Conservation (phyloP, 2,329 filamentous ascomycete genomes). For the Cercospora sp. region DNA sequence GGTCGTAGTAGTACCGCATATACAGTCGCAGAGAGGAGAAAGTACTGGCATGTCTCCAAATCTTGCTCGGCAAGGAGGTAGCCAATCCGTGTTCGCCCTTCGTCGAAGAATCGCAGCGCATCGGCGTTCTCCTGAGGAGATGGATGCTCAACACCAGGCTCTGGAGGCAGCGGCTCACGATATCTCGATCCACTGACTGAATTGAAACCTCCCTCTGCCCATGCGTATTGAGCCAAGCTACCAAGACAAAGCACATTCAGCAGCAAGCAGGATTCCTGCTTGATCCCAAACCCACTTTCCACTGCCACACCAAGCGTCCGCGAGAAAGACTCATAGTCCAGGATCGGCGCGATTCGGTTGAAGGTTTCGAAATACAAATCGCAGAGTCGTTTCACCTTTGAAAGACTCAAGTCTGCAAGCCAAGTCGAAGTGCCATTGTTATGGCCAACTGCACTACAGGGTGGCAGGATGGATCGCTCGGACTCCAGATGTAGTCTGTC, state of each 20-base stretch:
- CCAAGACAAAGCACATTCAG: background rate
- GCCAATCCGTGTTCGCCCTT: background rate
- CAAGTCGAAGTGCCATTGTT: background rate
- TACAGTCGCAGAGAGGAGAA: background rate
- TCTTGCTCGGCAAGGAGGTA: background rate
- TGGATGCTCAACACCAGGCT: background rate
- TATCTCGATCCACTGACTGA: background rate
- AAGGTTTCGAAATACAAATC: background rate
- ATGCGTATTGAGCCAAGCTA: background rate
- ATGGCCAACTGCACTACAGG: background rate
- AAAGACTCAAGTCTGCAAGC: background rate
- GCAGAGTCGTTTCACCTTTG: background rate
- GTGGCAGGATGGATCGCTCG: background rate
- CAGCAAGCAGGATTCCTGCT: background rate
- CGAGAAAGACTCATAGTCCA: background rate
- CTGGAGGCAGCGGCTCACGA: no score
- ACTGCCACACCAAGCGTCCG: background rate
- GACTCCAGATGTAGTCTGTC: background rate
- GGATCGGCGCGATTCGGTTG: background rate
- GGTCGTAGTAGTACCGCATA: background rate
- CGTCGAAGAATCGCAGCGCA: background rate
- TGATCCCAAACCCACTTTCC: background rate
- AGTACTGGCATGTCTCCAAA: background rate
- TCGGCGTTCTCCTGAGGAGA: background rate
- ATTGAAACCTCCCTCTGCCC: background rate